phyloP scores from a whole-genome alignment of 108 stramenopile genomes.

The Cyclotella baltica region DNA sequence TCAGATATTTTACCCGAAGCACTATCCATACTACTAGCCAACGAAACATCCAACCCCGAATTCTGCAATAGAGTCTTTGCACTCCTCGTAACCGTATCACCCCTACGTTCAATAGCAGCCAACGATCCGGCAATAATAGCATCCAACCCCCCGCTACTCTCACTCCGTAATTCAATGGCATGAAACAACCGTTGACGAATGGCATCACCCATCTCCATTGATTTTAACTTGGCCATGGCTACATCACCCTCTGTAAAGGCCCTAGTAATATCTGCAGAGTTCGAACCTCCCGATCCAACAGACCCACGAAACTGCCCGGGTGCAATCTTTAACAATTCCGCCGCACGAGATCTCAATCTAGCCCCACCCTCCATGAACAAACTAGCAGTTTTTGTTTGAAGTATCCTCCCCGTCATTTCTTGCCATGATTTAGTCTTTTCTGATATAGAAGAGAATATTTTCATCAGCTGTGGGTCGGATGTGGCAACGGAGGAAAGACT shows the following conservation, averaged over 20 bases:
- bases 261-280: slow-evolving; percentile 63
- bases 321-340: slow-evolving; percentile 62
- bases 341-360: slow-evolving; percentile 76
- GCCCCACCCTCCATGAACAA: slow-evolving; percentile 85
- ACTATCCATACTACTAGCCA: slow-evolving; percentile 5
- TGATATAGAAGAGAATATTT: slow-evolving; percentile 69
- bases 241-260: slow-evolving; percentile 91
- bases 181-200: slow-evolving; percentile 74
- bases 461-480: slow-evolving; percentile 71
- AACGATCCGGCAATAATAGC: slow-evolving; percentile 90
- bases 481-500: slow-evolving; percentile 68
- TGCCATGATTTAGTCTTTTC: slow-evolving; percentile 87
- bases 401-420: slow-evolving; percentile 77
- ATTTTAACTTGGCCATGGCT: slow-evolving; percentile 86
- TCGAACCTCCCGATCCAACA: slow-evolving; percentile 35
- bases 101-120: slow-evolving; percentile 45
- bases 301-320: slow-evolving; percentile 70
- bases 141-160: slow-evolving; percentile 87
- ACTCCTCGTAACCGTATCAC: slow-evolving; percentile 27
- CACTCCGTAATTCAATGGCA: slow-evolving; percentile 87
- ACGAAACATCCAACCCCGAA: slow-evolving; percentile 6
- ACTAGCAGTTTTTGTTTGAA: slow-evolving; percentile 78
- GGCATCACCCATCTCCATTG: slow-evolving; percentile 86
- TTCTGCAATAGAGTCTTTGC: slow-evolving; percentile 25
- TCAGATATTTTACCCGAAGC: slow-evolving; percentile 29